Percentiles rank a stretch among this genome's conserved stretches.
Evolutionary conservation across 2,329 filamentous ascomycete species (phyloP).

Genomic region (Neofusicoccum umdonicola): DNA sequence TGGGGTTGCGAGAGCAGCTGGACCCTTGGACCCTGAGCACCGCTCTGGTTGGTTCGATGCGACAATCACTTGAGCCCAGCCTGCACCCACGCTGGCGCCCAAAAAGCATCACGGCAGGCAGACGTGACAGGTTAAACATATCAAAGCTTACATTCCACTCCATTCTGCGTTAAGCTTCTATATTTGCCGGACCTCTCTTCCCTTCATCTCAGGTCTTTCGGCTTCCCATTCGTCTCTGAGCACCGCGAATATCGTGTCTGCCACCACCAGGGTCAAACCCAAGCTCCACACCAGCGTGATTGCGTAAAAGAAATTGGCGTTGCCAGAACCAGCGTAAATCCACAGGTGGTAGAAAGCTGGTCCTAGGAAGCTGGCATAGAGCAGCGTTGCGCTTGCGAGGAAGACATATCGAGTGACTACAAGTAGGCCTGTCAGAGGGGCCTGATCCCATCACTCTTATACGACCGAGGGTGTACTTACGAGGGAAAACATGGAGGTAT

Average conservation of each 20-base stretch:
- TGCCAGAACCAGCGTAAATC: conserved; percentile 97
- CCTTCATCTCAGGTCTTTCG: conserved; percentile 83
- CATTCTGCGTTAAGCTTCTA: conserved; percentile 40
- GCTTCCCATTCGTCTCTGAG: conserved; percentile 92
- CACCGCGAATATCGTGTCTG: conserved; percentile 83
- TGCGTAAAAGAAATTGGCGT: conserved; percentile 99
- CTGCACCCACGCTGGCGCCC: neutral
- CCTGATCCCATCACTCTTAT: neutral
- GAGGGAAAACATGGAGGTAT: conserved; percentile 86
- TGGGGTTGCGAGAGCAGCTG: neutral
- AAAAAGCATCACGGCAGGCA: neutral
- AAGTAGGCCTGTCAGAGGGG: conserved; percentile 3
- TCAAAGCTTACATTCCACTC: neutral
- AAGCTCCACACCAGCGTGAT: conserved; percentile 98
- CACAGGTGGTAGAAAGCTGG: conserved; percentile 96
- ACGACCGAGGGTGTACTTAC: conserved; percentile 45
- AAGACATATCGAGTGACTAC: conserved; percentile 90
- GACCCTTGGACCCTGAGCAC: neutral
- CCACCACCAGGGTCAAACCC: conserved; percentile 80
- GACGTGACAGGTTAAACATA: neutral
- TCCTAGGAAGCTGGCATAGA: conserved; percentile 86
- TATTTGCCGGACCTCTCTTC: conserved; percentile 83
- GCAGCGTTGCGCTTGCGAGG: conserved; percentile 73
- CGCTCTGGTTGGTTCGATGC: neutral
- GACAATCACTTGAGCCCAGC: neutral